phyloP scores from a whole-genome alignment of 2,329 filamentous ascomycete species.

The Paecilomyces sp. region DNA sequence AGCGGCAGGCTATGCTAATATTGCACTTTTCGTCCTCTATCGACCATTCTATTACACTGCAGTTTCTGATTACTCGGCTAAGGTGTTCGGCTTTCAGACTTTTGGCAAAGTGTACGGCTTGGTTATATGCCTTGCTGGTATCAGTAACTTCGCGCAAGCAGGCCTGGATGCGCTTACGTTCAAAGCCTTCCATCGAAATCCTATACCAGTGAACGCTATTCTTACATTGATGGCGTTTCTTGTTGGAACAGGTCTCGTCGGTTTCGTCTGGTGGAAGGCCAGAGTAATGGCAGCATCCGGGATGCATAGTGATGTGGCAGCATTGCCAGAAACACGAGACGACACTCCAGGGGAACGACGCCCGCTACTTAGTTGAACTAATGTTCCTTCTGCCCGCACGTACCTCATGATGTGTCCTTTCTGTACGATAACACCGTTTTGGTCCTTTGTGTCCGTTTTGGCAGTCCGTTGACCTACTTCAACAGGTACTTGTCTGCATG shows the following conservation, averaged over 20 bases:
- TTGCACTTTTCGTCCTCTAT: conserved; percentile 75
- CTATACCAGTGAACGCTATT: conserved; percentile 67
- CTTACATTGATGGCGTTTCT: conserved; percentile 55
- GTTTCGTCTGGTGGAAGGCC: conserved; percentile 54
- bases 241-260: conserved; percentile 59
- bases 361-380: neutral
- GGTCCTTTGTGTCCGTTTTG: neutral
- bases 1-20: conserved; percentile 65
- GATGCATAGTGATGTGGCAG: neutral
- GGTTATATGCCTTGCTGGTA: conserved; percentile 76
- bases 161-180: conserved; percentile 74
- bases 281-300: conserved; percentile 12
- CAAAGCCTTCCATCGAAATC: conserved; percentile 61
- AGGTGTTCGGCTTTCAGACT: conserved; percentile 86
- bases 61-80: conserved; percentile 80
- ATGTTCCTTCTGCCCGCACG: neutral
- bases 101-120: conserved; percentile 93
- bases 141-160: conserved; percentile 78
- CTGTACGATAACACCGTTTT: neutral
- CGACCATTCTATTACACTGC: conserved; percentile 84
- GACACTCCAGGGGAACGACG: neutral
- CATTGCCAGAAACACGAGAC: neutral
- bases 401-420: neutral
- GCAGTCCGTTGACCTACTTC: neutral
- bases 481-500: neutral